Percentiles rank a stretch among this genome's conserved stretches.
Conservation (phyloP, 2,329 filamentous ascomycete genomes). For the Alternaria sp. region DNA sequence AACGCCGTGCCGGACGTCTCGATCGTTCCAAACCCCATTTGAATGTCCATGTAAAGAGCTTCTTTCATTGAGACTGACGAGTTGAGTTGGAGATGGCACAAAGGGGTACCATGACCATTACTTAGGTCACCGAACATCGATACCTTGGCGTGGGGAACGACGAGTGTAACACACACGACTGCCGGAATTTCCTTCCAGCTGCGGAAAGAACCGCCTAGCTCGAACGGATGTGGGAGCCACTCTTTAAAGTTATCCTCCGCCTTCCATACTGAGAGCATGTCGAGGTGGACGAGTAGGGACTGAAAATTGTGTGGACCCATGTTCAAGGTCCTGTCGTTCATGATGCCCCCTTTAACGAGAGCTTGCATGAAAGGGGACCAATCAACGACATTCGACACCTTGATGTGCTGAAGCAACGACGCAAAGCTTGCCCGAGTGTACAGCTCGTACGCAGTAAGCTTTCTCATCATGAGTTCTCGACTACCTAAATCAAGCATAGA, state of each 20-base stretch:
- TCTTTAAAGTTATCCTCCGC: not conserved
- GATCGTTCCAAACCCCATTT: conserved; percentile 24
- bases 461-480: not conserved
- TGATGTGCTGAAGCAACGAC: conserved; percentile 18
- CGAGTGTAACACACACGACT: conserved; percentile 25
- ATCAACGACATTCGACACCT: conserved; percentile 2
- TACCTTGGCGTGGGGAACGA: conserved; percentile 21
- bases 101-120: conserved; percentile 10
- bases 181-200: conserved; percentile 28
- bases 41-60: conserved; percentile 21
- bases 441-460: conserved; percentile 32
- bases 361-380: conserved; percentile 10
- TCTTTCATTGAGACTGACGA: conserved; percentile 11
- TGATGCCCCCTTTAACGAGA: conserved; percentile 9
- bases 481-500: not conserved
- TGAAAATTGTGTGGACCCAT: conserved; percentile 24
- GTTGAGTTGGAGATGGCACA: conserved; percentile 18
- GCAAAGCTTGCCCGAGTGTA: conserved; percentile 25
- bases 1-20: conserved; percentile 15
- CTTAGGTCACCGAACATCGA: conserved; percentile 13
- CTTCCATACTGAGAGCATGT: conserved; percentile 17
- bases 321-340: conserved; percentile 16
- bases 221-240: not conserved
- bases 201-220: conserved; percentile 11
- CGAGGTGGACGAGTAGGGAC: conserved; percentile 21